A percentile compares a stretch with the other conserved stretches of the same genome.
phyloP scores from a whole-genome alignment of 331 rosid species.

The Acacia pycnantha region DNA sequence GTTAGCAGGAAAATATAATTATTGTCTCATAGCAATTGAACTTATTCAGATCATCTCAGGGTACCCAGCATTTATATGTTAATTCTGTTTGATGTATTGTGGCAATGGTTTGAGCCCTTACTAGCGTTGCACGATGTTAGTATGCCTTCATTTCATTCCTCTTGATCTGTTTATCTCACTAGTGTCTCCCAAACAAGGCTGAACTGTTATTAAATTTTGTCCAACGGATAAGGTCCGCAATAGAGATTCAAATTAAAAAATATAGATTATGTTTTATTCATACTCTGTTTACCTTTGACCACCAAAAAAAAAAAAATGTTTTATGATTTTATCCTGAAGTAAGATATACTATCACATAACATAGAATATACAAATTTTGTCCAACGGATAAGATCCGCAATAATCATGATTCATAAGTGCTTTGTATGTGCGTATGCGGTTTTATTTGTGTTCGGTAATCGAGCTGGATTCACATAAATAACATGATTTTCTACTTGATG shows the following conservation, averaged over 20 bases:
- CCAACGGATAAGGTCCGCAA: not conserved
- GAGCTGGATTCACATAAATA: not conserved
- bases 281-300: no score
- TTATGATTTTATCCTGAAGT: no score
- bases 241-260: not conserved
- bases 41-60: not conserved
- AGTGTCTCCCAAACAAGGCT: not conserved
- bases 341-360: no score
- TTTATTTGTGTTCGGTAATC: not conserved
- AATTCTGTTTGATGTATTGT: not conserved
- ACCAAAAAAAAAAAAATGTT: no score
- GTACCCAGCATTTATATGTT: not conserved
- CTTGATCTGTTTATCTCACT: not conserved
- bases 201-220: not conserved
- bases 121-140: not conserved
- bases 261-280: not conserved
- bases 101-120: not conserved
- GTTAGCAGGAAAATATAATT: conserved; percentile 33
- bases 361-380: no score
- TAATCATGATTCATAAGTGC: not conserved
- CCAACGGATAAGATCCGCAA: no score
- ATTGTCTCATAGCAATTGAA: not conserved
- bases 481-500: no score
- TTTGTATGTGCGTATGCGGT: not conserved
- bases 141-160: not conserved